Evolutionary conservation across 148 eudicot species (phyloP).

Genomic region (Pouteria glomerata): DNA sequence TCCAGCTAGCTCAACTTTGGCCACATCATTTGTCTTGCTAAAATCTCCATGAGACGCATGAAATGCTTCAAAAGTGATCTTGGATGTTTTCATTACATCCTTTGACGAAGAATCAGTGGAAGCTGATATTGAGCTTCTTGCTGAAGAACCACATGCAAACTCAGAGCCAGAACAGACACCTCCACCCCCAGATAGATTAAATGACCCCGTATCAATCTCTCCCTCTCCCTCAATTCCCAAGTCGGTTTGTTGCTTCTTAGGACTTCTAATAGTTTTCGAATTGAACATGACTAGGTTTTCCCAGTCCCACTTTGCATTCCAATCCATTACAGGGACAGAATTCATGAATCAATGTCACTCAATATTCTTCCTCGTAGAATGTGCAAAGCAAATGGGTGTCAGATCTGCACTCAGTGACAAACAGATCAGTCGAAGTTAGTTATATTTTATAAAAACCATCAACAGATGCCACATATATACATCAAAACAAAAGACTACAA

Average conservation of each 20-base stretch:
- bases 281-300: constrained; percentile 59
- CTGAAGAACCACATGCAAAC: constrained; percentile 58
- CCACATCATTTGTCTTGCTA: constrained; percentile 33
- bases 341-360: constrained; percentile 22
- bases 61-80: constrained; percentile 31
- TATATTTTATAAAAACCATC: too few relatives aligned
- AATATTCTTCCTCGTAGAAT: neutral
- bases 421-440: neutral
- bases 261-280: constrained; percentile 48
- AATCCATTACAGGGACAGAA: constrained; percentile 58
- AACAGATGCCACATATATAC: too few relatives aligned
- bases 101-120: constrained; percentile 63
- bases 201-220: constrained; percentile 59
- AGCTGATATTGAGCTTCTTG: constrained; percentile 75
- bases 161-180: constrained; percentile 55
- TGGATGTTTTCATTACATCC: constrained; percentile 35
- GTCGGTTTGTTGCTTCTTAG: constrained; percentile 50
- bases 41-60: constrained; percentile 42
- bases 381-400: constrained; percentile 11
- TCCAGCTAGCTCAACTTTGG: constrained; percentile 31
- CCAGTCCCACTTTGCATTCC: constrained; percentile 84
- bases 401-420: constrained; percentile 19
- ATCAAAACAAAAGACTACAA: too few relatives aligned
- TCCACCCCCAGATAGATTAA: constrained; percentile 55
- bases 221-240: constrained; percentile 65